phyloP scores from a whole-genome alignment of 2,329 filamentous ascomycete species.

The Scedosporium boydii region DNA sequence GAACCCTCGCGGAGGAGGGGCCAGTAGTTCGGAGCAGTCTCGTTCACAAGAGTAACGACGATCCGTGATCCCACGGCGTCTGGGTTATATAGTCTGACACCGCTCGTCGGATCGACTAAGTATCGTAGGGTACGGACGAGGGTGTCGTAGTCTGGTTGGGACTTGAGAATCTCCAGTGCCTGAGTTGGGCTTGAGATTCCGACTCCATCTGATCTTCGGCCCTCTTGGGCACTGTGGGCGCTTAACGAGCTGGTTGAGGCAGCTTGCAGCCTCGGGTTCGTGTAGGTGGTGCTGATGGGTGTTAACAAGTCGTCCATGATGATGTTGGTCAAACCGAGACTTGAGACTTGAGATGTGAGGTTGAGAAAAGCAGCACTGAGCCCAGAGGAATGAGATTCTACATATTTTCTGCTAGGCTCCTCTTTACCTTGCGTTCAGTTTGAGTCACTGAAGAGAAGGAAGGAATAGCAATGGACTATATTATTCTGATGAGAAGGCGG shows the following conservation, averaged over 20 bases:
- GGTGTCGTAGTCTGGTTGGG: conserved; percentile 51
- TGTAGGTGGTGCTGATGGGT: conserved; percentile 43
- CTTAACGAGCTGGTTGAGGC: conserved; percentile 4
- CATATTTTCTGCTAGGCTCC: not conserved
- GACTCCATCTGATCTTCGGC: not conserved
- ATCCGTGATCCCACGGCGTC: conserved; percentile 39
- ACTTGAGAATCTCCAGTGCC: conserved; percentile 49
- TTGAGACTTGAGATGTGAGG: no score
- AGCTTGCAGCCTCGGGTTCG: conserved; percentile 15
- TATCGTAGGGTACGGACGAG: conserved; percentile 44
- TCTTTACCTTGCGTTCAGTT: not conserved
- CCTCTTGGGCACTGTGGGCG: not conserved
- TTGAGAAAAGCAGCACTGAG: no score
- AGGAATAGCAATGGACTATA: not conserved
- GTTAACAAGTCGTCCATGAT: conserved; percentile 48
- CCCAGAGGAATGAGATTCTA: not conserved
- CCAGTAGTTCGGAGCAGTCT: conserved; percentile 81
- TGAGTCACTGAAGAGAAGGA: not conserved
- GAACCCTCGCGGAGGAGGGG: conserved; percentile 41
- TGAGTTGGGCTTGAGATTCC: conserved; percentile 27
- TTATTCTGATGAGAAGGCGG: no score
- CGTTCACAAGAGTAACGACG: conserved; percentile 62
- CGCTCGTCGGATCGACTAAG: conserved; percentile 25
- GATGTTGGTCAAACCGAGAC: not conserved
- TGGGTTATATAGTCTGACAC: conserved; percentile 15